Conservation (phyloP, 164 flowering plant genomes). For the Chimonanthus praecox region DNA sequence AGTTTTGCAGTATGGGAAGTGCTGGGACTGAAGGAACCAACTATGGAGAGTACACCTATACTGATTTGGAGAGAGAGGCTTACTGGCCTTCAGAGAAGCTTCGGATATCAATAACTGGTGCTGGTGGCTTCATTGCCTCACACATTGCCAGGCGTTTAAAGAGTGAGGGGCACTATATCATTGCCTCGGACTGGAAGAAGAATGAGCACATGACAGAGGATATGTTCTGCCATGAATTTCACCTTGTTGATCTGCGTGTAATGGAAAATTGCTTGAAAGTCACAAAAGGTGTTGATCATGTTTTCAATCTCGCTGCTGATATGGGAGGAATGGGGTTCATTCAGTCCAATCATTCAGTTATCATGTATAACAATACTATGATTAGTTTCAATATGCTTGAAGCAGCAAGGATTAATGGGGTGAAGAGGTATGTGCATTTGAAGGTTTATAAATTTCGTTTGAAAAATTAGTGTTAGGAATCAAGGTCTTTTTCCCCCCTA, state of each 20-base stretch:
- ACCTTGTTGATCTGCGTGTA: slow-evolving; percentile 90
- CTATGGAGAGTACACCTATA: slow-evolving; percentile 83
- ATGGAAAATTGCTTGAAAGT: slow-evolving; percentile 97
- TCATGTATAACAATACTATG: slow-evolving; percentile 98
- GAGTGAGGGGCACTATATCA: slow-evolving; percentile 92
- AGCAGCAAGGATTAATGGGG: slow-evolving; percentile 85
- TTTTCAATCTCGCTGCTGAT: slow-evolving; percentile 97
- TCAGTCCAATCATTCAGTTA: slow-evolving; percentile 97
- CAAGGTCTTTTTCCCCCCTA: background rate
- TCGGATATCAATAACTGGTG: slow-evolving; percentile 87
- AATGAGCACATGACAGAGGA: slow-evolving; percentile 98
- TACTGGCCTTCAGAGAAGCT: slow-evolving; percentile 93
- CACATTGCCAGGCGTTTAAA: slow-evolving; percentile 94
- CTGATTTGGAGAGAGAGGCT: slow-evolving; percentile 77
- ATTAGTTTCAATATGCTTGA: slow-evolving; percentile 97
- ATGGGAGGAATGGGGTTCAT: slow-evolving; percentile 99
- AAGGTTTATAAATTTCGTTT: background rate
- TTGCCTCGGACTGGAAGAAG: slow-evolving; percentile 99
- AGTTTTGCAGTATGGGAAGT: slow-evolving; percentile 68
- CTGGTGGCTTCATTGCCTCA: slow-evolving; percentile 97
- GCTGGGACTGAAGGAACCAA: slow-evolving; percentile 15
- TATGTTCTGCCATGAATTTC: slow-evolving; percentile 96
- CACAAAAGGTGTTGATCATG: slow-evolving; percentile 80
- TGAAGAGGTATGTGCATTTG: slow-evolving; percentile 55
- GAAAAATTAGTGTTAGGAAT: too few species aligned